Evolutionary conservation across 192 early-diverging fungal genomes (phyloP), one percentile per base, ranked within the genome.

Genomic region (Glomus cerebriforme): DNA sequence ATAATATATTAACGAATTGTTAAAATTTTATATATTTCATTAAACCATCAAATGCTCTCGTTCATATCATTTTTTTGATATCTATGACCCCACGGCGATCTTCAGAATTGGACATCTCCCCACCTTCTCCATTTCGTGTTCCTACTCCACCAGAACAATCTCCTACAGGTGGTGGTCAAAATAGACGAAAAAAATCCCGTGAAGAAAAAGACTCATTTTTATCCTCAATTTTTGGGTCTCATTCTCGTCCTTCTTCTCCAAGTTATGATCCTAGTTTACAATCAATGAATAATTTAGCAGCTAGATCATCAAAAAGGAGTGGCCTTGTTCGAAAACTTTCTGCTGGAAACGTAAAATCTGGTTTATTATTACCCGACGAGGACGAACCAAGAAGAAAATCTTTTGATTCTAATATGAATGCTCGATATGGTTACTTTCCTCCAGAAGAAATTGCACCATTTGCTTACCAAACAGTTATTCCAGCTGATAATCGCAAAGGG

Each of bases 391-490:
- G 74, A 24, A 75, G 74, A 63, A 75, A 75, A 31, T 75, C 74
- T 13, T 75, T 75, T 63, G 74, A 75, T 63, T 75, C 59, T 37
- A 26, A 74, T 34, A 72, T 39, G 45, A 74, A 26, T 34, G 22
- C 32, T 59, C 19, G 32, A 4, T 59, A 74, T 59, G 75, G 39
- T 37, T 37, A 68, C 35, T 78, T 31, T 32, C 77, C 77, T 26
- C 77, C 77, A 35, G 37, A 45, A 34, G 77, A 69, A 59, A 78
- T 78, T 29, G 65, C 77, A 3, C 77, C 63, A 8, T 78, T 78
- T 78, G 31, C 26, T 7, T 78, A 78, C 27, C 64, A 78, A 32
- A 34, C 37, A 43, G 31, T 19, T 34, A 31, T 2, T 17, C 63
- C 17, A 12, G 0, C 7, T 12, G 77, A 78, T 0, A n/a, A 19